A percentile compares a stretch with the other conserved stretches of the same genome.
These are phyloP conservation scores for Coniochaeta sp. DNA, from an alignment of 2,329 filamentous ascomycete genomes.

Conservation along the genomic window DNA sequence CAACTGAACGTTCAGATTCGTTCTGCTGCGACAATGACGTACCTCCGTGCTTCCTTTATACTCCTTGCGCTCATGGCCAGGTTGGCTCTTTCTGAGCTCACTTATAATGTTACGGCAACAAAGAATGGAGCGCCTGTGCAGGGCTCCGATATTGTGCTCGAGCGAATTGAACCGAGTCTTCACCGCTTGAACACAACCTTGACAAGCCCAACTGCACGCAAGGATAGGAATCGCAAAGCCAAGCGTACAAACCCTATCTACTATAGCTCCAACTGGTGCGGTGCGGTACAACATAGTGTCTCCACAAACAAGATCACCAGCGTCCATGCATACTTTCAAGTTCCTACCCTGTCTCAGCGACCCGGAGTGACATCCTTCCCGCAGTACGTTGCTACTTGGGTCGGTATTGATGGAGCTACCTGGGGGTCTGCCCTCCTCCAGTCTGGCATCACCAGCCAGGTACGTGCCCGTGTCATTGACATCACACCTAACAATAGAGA, in stretches of 20 bases:
- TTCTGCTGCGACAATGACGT: conserved; percentile 11
- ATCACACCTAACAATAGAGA: neutral
- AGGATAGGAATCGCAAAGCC: neutral
- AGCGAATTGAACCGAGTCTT: conserved; percentile 8
- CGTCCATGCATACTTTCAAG: conserved; percentile 13
- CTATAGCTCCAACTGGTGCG: conserved; percentile 17
- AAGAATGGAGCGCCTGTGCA: conserved; percentile 14
- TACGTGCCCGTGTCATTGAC: conserved; percentile 1
- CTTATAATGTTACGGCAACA: conserved; percentile 12
- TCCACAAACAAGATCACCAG: conserved; percentile 11
- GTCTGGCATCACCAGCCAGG: conserved; percentile 16
- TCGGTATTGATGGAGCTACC: conserved; percentile 16
- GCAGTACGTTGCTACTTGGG: conserved; percentile 16
- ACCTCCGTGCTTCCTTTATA: conserved; percentile 7
- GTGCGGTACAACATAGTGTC: conserved; percentile 12
- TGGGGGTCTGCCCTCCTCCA: conserved; percentile 12
- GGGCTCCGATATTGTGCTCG: conserved; percentile 13
- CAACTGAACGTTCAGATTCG: neutral
- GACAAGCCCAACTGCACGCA: neutral
- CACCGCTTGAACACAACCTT: conserved; percentile 2
- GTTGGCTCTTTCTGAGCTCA: conserved; percentile 8
- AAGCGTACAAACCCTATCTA: conserved; percentile 8
- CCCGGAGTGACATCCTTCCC: conserved; percentile 11
- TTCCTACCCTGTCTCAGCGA: conserved; percentile 12
- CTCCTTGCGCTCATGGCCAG: conserved; percentile 9